Conservation (phyloP, 345 rosid species). For the Pistacia atlantica region DNA sequence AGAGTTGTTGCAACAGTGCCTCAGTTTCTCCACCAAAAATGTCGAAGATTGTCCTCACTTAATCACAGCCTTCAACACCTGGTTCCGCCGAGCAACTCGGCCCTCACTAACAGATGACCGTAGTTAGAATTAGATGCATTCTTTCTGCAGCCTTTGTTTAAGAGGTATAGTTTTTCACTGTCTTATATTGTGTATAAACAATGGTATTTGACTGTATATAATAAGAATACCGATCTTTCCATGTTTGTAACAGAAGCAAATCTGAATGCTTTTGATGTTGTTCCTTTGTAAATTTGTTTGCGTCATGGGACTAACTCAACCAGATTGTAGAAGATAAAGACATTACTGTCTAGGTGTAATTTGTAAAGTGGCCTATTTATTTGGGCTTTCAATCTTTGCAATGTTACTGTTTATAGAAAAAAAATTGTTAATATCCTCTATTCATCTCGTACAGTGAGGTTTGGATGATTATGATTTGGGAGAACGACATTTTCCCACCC, state of each 20-base stretch:
- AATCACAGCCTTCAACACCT: constrained; percentile 63
- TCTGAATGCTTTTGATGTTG: not conserved
- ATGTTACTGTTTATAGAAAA: no score
- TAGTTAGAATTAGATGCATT: not conserved
- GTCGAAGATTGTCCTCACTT: constrained; percentile 71
- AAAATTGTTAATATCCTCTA: no score
- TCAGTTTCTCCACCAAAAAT: constrained; percentile 60
- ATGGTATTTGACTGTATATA: constrained; percentile 11
- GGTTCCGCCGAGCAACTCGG: constrained; percentile 65
- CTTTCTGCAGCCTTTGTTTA: not conserved
- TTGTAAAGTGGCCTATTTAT: not conserved
- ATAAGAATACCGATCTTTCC: constrained; percentile 2
- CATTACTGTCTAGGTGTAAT: not conserved
- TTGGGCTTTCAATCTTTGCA: not conserved
- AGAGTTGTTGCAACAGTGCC: constrained; percentile 57
- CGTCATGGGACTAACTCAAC: not conserved
- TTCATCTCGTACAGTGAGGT: no score
- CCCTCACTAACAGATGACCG: constrained; percentile 26
- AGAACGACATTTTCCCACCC: no score
- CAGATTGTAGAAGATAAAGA: not conserved
- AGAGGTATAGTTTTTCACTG: not conserved
- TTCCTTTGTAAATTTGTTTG: constrained; percentile 1
- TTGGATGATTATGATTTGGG: no score
- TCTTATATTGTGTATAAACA: constrained; percentile 23
- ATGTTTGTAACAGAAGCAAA: constrained; percentile 11